Evolutionary conservation across 1,284 basidiomycete genomes (phyloP).

Genomic region (Crepidotus sp.): DNA sequence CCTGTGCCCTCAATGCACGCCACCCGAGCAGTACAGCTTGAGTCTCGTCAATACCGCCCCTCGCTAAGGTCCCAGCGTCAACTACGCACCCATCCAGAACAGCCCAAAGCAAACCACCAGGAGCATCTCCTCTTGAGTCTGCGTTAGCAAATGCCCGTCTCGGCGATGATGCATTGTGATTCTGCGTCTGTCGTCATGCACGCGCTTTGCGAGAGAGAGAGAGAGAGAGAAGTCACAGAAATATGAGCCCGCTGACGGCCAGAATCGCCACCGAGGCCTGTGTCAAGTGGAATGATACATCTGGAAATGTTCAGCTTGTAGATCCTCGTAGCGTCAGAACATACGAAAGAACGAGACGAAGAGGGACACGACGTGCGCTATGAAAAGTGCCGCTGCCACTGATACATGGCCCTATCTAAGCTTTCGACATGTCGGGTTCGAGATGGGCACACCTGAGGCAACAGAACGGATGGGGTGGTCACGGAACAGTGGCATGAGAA

Average conservation of each 20-base stretch:
- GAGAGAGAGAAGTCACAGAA: constrained; percentile 41
- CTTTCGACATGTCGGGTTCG: background rate
- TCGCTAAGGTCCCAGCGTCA: background rate
- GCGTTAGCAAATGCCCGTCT: constrained; percentile 49
- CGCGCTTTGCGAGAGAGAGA: background rate
- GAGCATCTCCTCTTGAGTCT: constrained; percentile 61
- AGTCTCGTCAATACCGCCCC: constrained; percentile 6
- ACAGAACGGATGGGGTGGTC: constrained; percentile 32
- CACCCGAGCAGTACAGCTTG: constrained; percentile 15
- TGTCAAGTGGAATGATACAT: constrained; percentile 57
- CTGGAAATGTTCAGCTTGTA: constrained; percentile 27
- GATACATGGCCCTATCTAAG: constrained; percentile 4
- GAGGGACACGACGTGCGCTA: constrained; percentile 31
- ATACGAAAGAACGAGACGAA: constrained; percentile 37
- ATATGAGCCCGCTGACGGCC: constrained; percentile 50
- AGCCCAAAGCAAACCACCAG: constrained; percentile 61
- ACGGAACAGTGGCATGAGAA: constrained; percentile 31
- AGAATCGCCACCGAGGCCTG: constrained; percentile 66
- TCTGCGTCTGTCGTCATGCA: constrained; percentile 26
- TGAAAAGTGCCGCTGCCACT: constrained; percentile 27
- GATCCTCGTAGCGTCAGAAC: constrained; percentile 15
- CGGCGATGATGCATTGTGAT: constrained; percentile 57
- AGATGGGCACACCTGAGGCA: constrained; percentile 24
- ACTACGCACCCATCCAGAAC: constrained; percentile 58
- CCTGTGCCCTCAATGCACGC: constrained; percentile 15